Evolutionary conservation across 495 filamentous ascomycete species (phyloP).

Genomic region (Amniculicola lignicola): DNA sequence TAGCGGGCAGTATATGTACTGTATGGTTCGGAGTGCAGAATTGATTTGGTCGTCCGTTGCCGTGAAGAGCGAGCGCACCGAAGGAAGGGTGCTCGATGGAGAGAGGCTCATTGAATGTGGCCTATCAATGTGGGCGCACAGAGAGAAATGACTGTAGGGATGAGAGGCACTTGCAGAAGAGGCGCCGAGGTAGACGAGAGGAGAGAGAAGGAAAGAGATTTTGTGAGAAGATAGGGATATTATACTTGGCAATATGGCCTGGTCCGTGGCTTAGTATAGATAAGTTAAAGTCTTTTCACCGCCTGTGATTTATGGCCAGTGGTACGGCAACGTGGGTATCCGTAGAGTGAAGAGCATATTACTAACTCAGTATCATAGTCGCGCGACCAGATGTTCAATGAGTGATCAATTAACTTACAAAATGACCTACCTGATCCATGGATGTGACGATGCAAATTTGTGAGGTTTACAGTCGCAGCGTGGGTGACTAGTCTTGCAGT

Average conservation of each 20-base stretch:
- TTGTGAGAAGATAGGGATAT: background rate
- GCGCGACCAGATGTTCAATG: too few relatives aligned
- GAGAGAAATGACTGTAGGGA: background rate
- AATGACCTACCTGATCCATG: too few relatives aligned
- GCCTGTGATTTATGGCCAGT: too few relatives aligned
- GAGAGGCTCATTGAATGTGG: constrained; percentile 11
- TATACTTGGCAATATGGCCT: background rate
- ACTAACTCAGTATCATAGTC: too few relatives aligned
- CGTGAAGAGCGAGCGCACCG: constrained; percentile 2
- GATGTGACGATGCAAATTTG: too few relatives aligned
- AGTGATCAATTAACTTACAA: too few relatives aligned
- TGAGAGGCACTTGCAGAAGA: background rate
- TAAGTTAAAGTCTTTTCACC: constrained; percentile 4
- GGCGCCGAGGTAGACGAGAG: background rate
- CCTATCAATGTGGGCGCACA: too few relatives aligned
- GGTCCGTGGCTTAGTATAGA: background rate
- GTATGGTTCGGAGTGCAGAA: constrained; percentile 12
- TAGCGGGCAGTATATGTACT: constrained; percentile 15
- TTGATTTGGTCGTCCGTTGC: constrained; percentile 1
- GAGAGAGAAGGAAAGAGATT: background rate
- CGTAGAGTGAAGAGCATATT: too few relatives aligned
- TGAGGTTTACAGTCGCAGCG: too few relatives aligned
- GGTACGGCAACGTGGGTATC: too few relatives aligned
- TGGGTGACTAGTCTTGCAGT: too few relatives aligned
- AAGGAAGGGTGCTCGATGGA: constrained; percentile 22